phyloP scores from a whole-genome alignment of 331 rosid genomes.

The Ulmus americana region DNA sequence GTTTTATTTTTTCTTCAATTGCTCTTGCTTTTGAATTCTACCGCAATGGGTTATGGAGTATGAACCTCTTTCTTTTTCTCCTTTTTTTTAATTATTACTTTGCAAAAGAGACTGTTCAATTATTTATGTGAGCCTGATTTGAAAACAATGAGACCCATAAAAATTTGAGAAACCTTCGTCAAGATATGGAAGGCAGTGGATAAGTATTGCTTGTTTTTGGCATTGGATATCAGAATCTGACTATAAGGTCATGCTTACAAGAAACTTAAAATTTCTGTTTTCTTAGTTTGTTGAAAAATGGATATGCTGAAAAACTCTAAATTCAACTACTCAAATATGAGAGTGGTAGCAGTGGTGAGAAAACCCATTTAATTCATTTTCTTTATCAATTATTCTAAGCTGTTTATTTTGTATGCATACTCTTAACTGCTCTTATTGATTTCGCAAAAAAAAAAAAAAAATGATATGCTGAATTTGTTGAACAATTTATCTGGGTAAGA shows the following conservation, averaged over 20 bases:
- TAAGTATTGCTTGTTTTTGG: not conserved
- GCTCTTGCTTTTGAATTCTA: too few species aligned
- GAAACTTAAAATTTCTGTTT: not conserved
- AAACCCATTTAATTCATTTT: too few species aligned
- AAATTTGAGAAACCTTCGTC: not conserved
- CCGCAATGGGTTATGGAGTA: too few species aligned
- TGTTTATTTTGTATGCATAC: too few species aligned
- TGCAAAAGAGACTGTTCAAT: not conserved
- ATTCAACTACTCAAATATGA: too few species aligned
- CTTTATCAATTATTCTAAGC: too few species aligned
- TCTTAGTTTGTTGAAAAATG: not conserved
- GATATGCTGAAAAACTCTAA: not conserved
- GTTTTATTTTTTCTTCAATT: not conserved
- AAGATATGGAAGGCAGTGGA: not conserved
- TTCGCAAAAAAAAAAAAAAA: too few species aligned
- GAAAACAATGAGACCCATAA: not conserved
- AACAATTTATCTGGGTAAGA: not conserved
- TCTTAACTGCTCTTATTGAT: too few species aligned
- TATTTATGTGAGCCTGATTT: not conserved
- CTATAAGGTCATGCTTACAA: not conserved
- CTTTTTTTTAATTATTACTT: not conserved
- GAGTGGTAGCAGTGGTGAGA: too few species aligned
- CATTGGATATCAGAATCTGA: not conserved
- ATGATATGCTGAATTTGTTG: too few species aligned
- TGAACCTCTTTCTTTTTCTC: not conserved